Evolutionary conservation across 257 asterid species (phyloP), one percentile per base, ranked within the genome.

Genomic region (Forsythia suspensa): DNA sequence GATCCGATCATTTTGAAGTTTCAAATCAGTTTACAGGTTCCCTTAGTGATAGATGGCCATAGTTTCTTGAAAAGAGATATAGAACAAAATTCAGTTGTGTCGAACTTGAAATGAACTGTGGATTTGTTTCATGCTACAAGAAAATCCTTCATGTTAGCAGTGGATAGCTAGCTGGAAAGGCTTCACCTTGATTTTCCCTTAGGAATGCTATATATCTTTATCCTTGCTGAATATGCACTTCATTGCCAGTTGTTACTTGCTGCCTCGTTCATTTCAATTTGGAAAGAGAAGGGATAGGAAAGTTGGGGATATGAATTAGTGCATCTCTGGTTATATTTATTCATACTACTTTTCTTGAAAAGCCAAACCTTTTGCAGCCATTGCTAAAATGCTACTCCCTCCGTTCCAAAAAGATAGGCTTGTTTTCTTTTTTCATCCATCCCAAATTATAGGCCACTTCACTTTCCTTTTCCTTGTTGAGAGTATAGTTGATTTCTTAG

Each of bases 131-230:
- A 16, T 18, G 46, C 11, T 55, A 18, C 57, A 24, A 20, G 34
- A 29, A 36, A 51, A 52, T 9, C 18, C 7, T 78, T 43, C 29
- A 24, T 18, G 43, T 29, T 44, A 20, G 71, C 65, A 71, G 11
- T 78, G 34, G 12, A 77, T 41, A 55, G 61, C 51, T 36, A 15
- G 63, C 48, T 67, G 52, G 75, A 69, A 21, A 52, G 40, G 67
- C 36, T 72, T 44, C 76, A 44, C 57, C 18, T 48, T 29, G 76
- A 13, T 48, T 42, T 72, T 20, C 39, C 42, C 76, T 72, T 34
- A 40, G 40, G 9, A 39, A 55, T 51, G 48, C 20, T 15, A 70
- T 70, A 38, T 51, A 21, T 43, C 29, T 3, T 16, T 40, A 43
- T 43, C 48, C 74, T 70, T 40, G 34, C 52, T 18, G 34, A 6